Conservation (phyloP, 805 yeast species). For the Metschnikowia colocasiae region DNA sequence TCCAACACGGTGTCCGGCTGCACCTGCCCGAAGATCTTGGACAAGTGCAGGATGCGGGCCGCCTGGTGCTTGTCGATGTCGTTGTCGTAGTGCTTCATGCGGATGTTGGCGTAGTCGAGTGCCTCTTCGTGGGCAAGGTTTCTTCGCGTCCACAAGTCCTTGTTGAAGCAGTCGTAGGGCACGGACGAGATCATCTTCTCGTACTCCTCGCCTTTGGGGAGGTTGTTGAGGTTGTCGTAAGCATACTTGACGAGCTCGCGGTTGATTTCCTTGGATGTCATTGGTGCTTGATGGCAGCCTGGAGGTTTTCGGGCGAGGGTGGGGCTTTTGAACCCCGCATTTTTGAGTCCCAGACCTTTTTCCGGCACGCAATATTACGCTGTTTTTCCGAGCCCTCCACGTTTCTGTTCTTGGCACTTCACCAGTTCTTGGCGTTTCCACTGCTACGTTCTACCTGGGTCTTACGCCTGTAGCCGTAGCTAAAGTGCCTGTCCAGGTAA, state of each 20-base stretch:
- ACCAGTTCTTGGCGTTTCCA: too few relatives aligned
- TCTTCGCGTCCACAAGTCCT: conserved; percentile 26
- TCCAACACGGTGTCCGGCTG: conserved; percentile 45
- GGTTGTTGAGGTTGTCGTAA: conserved; percentile 28
- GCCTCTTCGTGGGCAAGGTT: conserved; percentile 33
- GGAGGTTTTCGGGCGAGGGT: too few relatives aligned
- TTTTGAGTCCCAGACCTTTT: too few relatives aligned
- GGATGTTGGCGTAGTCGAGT: conserved; percentile 30
- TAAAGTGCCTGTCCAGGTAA: too few relatives aligned
- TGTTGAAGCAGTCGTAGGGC: conserved; percentile 39
- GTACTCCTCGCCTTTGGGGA: conserved; percentile 43
- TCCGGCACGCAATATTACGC: too few relatives aligned
- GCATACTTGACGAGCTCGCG: conserved; percentile 34
- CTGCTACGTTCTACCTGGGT: too few relatives aligned
- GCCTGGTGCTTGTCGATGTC: conserved; percentile 25
- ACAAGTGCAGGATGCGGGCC: conserved; percentile 37
- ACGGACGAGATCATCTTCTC: conserved; percentile 54
- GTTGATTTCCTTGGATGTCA: conserved; percentile 20
- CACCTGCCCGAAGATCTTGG: conserved; percentile 46
- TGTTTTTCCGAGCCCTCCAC: too few relatives aligned
- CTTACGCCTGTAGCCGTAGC: too few relatives aligned
- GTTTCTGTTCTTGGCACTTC: too few relatives aligned
- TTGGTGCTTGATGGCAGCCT: too few relatives aligned
- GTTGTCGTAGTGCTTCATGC: conserved; percentile 31
- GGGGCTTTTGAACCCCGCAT: too few relatives aligned